A percentile compares a stretch with the other conserved stretches of the same genome.
Evolutionary conservation across 805 yeast genomes (phyloP).

Genomic region (Pichia eremophila): DNA sequence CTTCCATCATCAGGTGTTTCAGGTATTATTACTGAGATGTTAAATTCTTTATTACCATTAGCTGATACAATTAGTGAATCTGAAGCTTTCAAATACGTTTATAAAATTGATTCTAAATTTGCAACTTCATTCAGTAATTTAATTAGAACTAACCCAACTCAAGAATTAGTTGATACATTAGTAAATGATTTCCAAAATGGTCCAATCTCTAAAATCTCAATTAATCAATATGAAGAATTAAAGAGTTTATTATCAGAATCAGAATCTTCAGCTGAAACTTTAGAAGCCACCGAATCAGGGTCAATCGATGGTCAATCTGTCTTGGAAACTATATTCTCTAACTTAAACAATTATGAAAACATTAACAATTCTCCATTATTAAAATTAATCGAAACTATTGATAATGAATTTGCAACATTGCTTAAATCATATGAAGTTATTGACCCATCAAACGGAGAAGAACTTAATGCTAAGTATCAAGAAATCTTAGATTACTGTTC

Average conservation of each 20-base stretch:
- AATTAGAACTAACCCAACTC: slow-evolving; percentile 10
- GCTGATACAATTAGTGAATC: slow-evolving; percentile 14
- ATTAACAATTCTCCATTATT: slow-evolving; percentile 17
- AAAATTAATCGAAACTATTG: slow-evolving; percentile 16
- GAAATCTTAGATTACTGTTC: slow-evolving; percentile 14
- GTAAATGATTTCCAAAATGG: slow-evolving; percentile 13
- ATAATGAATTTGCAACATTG: slow-evolving; percentile 17
- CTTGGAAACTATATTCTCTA: slow-evolving; percentile 15
- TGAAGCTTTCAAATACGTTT: slow-evolving; percentile 13
- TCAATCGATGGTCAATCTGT: slow-evolving; percentile 9
- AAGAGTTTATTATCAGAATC: neutral
- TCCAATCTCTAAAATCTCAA: slow-evolving; percentile 10
- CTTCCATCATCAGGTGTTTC: slow-evolving; percentile 5
- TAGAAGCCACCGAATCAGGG: neutral
- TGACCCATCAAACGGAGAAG: slow-evolving; percentile 16
- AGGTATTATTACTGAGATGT: slow-evolving; percentile 14
- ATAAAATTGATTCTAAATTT: slow-evolving; percentile 14
- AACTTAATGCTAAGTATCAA: slow-evolving; percentile 11
- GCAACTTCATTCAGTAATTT: slow-evolving; percentile 13
- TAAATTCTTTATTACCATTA: slow-evolving; percentile 12
- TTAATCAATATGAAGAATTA: slow-evolving; percentile 8
- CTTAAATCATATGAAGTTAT: slow-evolving; percentile 14
- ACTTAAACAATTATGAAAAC: slow-evolving; percentile 16
- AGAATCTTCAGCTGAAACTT: neutral
- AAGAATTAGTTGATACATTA: slow-evolving; percentile 10